Base-by-base conservation (phyloP, 2,329 filamentous ascomycete species). In the Colletotrichum sp. region DNA sequence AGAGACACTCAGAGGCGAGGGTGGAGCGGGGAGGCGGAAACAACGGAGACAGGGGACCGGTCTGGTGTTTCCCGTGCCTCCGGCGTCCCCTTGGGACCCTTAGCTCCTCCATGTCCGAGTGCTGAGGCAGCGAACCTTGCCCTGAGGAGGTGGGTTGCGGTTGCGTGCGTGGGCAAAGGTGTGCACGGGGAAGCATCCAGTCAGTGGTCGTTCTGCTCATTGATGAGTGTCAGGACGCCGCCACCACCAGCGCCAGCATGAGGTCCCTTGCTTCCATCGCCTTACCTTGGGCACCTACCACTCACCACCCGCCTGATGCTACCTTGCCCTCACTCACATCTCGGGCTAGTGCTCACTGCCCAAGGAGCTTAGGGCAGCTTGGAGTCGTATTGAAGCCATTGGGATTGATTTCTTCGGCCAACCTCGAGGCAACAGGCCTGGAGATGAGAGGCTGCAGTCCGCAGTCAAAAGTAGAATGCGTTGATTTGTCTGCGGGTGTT, bases 91-190 rank as follows among this genome's bases (percentile, higher is more conserved):
- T 59, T 28, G 30, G 39, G 16, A 26, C 28, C 28, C 28, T 30
- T 13, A 68, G 21, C 44, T 68, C 16, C 32, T 21, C 55, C 15
- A 8, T 32, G 18, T 49, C 44, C 18, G n/a, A 49, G 10, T 21
- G 44, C 44, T 24, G 60, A 34, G 66, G 67, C 57, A 70, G 44
- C 24, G 30, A 69, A 64, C 67, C 68, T 71, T 64, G 66, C 66
- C 59, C 71, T 69, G 71, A 68, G 60, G 4, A 69, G 65, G 71
- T 73, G 71, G 71, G 71, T 63, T 57, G 57, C 26, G 57, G 16
- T 60, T 60, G 16, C 44, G 44, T 21, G 44, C 55, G 21, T 26
- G 55, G 8, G 21, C 39, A 60, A 65, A 69, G 26, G 28, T 24
- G 64, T 69, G 71, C 57, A 70, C 57, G 57, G 66, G 63, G 44